Base-by-base conservation (phyloP, 257 asterid genomes). In the Striga asiatica region DNA sequence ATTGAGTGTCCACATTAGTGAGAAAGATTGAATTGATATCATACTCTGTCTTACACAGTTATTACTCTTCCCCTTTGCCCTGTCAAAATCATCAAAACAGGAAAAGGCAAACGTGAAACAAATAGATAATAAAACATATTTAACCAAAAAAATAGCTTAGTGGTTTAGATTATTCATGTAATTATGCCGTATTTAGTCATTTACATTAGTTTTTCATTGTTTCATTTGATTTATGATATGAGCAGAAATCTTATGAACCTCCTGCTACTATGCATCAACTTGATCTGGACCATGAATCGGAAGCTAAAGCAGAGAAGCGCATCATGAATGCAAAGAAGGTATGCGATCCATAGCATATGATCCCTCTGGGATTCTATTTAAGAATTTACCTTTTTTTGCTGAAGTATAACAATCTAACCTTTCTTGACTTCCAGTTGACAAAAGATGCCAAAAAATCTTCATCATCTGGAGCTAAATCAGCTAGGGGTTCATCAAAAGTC, bases 381-480 rank as follows among this genome's bases (percentile, higher is more conserved):
- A 58, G 43, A 42, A 27, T 2, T 27, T 58, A 42, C 14, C 39
- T 27, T 18, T 16, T 16, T 42, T 20, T 54, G 6, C 54, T 43
- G 6, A 58, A 27, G 12, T 20, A 56, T n/a, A 17, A 37, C 19
- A 25, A 17, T 55, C 49, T 12, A 20, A 20, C 9, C 7, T 9
- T 6, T 14, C 47, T 5, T 21, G 24, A 23, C 41, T 63, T 35
- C 27, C 64, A 79, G 80, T 65, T 53, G 23, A 66, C 74, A 51
- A 74, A 68, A 66, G 72, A 65, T 67, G 27, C 66, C 27, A 62
- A 60, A n/a, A 70, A 61, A 47, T 34, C 77, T 45, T 49, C 78
- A 17, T 19, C 51, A 16, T 50, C 76, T 2, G 61, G 62, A 57
- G 46, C 20, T 38, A 76, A 64, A 61, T 67, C 72, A 38, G 70